Evolutionary conservation across 2,329 filamentous ascomycete species (phyloP).

Genomic region (Neocatenulostroma microsporum): DNA sequence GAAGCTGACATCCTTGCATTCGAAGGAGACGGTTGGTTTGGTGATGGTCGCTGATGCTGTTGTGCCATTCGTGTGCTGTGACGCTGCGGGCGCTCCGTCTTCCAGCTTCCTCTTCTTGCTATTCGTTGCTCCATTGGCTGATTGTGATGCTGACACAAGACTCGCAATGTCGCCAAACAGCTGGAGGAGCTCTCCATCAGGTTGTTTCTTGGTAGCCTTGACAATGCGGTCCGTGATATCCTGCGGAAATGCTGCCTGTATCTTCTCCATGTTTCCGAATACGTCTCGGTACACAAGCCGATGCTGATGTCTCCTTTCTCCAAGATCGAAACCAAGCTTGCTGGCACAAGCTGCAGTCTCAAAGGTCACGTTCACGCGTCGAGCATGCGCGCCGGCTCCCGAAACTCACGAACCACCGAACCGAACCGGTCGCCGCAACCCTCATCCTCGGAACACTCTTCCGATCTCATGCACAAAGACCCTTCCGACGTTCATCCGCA

Average conservation of each 20-base stretch:
- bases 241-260: no score
- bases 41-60: slow-evolving; percentile 6
- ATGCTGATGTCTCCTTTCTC: no score
- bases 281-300: no score
- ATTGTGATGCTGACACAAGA: not conserved
- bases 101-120: slow-evolving; percentile 46
- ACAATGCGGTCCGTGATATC: not conserved
- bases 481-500: no score
- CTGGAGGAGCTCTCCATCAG: slow-evolving; percentile 1
- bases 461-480: no score
- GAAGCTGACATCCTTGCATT: slow-evolving; percentile 52
- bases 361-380: not conserved
- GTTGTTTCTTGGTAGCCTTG: not conserved
- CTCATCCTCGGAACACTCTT: no score
- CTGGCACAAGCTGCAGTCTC: not conserved
- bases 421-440: no score
- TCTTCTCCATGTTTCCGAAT: no score
- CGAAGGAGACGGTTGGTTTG: slow-evolving; percentile 26
- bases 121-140: slow-evolving; percentile 13
- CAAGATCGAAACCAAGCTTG: no score
- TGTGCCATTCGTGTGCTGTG: slow-evolving; percentile 8
- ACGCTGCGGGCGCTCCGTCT: slow-evolving; percentile 24
- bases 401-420: no score
- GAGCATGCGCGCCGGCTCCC: slow-evolving; percentile 1
- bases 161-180: slow-evolving; percentile 22